These are phyloP conservation scores for Moesziomyces sp. DNA, from an alignment of 1,284 basidiomycete species.

Conservation along the genomic window DNA sequence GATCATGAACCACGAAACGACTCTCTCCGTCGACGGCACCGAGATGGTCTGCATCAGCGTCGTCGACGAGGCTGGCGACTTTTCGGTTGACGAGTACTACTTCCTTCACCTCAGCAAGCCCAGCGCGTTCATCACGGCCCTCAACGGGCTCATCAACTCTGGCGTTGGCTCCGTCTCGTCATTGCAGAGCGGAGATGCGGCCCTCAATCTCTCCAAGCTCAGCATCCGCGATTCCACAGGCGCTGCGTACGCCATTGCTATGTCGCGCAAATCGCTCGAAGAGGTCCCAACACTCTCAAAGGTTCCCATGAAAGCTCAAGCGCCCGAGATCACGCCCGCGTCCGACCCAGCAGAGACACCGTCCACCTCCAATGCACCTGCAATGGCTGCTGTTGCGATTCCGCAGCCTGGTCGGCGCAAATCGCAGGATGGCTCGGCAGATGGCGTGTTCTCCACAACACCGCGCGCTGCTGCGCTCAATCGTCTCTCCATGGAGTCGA, in stretches of 20 bases:
- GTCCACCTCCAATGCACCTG: background rate
- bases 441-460: constrained; percentile 27
- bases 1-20: constrained; percentile 87
- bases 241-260: constrained; percentile 6
- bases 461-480: constrained; percentile 32
- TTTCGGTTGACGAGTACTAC: constrained; percentile 59
- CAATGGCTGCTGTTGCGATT: constrained; percentile 16
- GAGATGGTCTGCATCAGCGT: constrained; percentile 59
- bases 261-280: constrained; percentile 28
- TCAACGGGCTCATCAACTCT: constrained; percentile 16
- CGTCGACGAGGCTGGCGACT: constrained; percentile 52
- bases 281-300: constrained; percentile 26
- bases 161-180: constrained; percentile 16
- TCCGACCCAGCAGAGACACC: background rate
- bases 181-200: constrained; percentile 16
- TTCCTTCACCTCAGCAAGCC: constrained; percentile 53
- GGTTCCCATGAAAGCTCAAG: constrained; percentile 7
- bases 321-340: background rate
- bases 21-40: constrained; percentile 64
- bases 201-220: constrained; percentile 24
- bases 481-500: constrained; percentile 34
- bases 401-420: constrained; percentile 13
- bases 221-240: constrained; percentile 47
- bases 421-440: constrained; percentile 19
- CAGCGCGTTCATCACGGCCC: constrained; percentile 26